Percentiles rank a stretch among this genome's conserved stretches.
These are phyloP conservation scores for Verticillium isaacii DNA, from an alignment of 2,329 filamentous ascomycete genomes.

Conservation along the genomic window DNA sequence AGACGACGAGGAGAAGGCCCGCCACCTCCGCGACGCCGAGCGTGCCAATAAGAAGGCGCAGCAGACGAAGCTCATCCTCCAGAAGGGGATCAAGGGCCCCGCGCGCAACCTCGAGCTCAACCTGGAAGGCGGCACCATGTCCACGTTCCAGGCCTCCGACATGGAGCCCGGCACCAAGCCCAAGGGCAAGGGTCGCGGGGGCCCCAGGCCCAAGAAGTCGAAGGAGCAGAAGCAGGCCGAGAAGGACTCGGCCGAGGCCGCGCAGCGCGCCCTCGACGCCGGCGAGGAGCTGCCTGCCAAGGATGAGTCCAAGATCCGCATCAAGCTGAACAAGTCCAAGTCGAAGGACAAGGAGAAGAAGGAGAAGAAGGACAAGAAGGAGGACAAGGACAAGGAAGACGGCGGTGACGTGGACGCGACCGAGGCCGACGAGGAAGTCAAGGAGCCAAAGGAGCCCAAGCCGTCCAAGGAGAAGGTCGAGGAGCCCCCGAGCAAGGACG, in stretches of 20 bases:
- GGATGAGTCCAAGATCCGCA: constrained; percentile 56
- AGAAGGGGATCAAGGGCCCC: constrained; percentile 79
- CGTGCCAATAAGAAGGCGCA: constrained; percentile 89
- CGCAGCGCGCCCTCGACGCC: constrained; percentile 77
- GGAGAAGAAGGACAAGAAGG: constrained; percentile 34
- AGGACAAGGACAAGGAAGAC: constrained; percentile 23
- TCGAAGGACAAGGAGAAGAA: constrained; percentile 35
- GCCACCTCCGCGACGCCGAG: constrained; percentile 79
- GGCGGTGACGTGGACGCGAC: constrained; percentile 31
- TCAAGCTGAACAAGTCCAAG: constrained; percentile 55
- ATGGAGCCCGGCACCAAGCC: constrained; percentile 41
- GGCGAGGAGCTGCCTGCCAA: constrained; percentile 66
- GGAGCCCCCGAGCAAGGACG: constrained; percentile 50
- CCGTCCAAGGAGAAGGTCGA: constrained; percentile 40
- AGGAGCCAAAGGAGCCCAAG: constrained; percentile 44
- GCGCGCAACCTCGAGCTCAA: constrained; percentile 69
- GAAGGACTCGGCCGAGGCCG: constrained; percentile 78
- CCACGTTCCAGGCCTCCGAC: constrained; percentile 71
- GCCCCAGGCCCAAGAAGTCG: constrained; percentile 80
- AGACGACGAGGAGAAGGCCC: constrained; percentile 77
- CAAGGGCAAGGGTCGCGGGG: constrained; percentile 50
- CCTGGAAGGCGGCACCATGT: constrained; percentile 79
- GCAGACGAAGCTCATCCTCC: constrained; percentile 81
- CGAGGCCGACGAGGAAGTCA: constrained; percentile 31
- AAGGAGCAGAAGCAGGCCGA: constrained; percentile 81